These are phyloP conservation scores for Teunomyces cretensis DNA, from an alignment of 805 yeast genomes.

Conservation along the genomic window DNA sequence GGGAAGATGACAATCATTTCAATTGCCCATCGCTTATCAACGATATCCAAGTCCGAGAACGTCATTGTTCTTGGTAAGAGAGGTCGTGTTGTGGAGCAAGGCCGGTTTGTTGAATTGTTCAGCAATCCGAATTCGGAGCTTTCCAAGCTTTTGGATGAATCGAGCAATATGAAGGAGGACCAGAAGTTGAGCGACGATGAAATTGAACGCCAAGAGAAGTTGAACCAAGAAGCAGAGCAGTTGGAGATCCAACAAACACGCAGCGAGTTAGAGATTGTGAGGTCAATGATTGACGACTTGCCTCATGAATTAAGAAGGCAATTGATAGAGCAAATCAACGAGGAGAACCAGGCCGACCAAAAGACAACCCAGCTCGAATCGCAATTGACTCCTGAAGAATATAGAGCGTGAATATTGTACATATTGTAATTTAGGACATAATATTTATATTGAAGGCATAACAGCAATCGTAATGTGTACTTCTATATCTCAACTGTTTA, in stretches of 20 bases:
- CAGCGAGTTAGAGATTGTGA: conserved; percentile 23
- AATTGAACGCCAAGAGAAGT: conserved; percentile 22
- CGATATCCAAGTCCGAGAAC: conserved; percentile 45
- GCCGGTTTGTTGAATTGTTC: conserved; percentile 40
- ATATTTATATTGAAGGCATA: conserved; percentile 1
- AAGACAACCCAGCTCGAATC: background rate
- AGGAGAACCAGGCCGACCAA: conserved; percentile 9
- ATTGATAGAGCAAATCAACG: conserved; percentile 26
- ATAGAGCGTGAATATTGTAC: conserved; percentile 2
- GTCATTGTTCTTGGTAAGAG: conserved; percentile 43
- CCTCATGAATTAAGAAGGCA: conserved; percentile 31
- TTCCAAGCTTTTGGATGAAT: conserved; percentile 40
- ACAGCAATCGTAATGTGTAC: background rate
- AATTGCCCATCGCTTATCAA: conserved; percentile 45
- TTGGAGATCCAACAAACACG: conserved; percentile 17
- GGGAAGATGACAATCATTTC: conserved; percentile 45
- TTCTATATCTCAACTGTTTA: conserved; percentile 10
- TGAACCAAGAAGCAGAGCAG: conserved; percentile 25
- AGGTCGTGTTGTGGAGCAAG: conserved; percentile 42
- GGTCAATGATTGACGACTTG: conserved; percentile 36
- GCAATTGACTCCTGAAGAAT: background rate
- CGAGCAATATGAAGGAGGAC: conserved; percentile 21
- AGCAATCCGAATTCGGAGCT: conserved; percentile 42
- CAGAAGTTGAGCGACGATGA: conserved; percentile 21
- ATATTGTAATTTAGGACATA: conserved; percentile 3